Base-by-base conservation (phyloP, 768 basidiomycete genomes). In the Mycena venus region DNA sequence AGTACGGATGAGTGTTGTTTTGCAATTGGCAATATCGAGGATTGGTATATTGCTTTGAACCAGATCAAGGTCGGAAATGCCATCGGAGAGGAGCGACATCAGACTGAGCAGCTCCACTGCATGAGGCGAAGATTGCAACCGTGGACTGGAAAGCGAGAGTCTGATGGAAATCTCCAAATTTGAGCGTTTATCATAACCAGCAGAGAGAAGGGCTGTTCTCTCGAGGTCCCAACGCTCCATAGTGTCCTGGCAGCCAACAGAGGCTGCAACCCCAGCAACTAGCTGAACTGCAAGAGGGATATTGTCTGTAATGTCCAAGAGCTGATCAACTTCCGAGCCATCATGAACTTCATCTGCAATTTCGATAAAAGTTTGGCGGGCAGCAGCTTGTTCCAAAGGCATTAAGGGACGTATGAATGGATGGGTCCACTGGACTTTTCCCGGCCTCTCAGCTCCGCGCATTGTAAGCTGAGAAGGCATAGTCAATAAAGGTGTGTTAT, bases 91-190 rank as follows among this genome's bases (percentile, higher is more conserved):
- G 21, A 70, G 68, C n/a, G 68, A 61, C 15, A 62, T 34, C 4
- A 70, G 29, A 31, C 68, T 49, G 59, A 70, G 68, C 25, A 70
- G 59, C 6, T 70, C 59, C 23, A 51, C 25, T 2, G 70, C 49
- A 47, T 56, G n/a, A 40, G 69, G 69, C 8, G 51, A 63, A 17
- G 61, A 62, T 21, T 27, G 47, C 19, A 71, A 23, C 12, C 70
- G 51, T 12, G 70, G 70, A 19, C 70, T 71, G 12, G 70, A 64
- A 17, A 71, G 61, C 6, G 70, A 71, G 1, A 71, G 34, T n/a
- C 9, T 11, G 15, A 71, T 64, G 15, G 70, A 71, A 23, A 56
- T 64, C 36, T 71, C 70, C 21, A 71, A 14, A 21, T 71, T 71
- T 6, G 70, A 62, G 19, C 59, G 42, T 29, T 62, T 60, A 42